phyloP scores from a whole-genome alignment of 1,284 basidiomycete species.

The Sporisorium reilianum region DNA sequence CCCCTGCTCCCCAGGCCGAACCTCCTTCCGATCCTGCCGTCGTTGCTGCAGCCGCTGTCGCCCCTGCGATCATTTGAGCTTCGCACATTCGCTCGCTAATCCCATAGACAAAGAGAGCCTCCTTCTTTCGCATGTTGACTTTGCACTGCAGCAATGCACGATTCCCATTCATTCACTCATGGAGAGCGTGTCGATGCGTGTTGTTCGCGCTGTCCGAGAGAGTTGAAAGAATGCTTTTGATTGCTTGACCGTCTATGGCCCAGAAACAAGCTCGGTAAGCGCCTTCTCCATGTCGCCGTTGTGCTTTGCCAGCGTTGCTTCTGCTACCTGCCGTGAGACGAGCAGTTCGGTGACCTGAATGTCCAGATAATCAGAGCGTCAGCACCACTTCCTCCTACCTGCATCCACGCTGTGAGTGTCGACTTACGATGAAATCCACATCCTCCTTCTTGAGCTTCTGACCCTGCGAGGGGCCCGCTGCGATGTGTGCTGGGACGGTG shows the following conservation, averaged over 20 bases:
- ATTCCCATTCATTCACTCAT: too few species aligned
- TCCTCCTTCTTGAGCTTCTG: conserved; percentile 62
- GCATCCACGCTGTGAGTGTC: neutral
- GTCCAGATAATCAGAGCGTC: neutral
- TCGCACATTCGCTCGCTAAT: neutral
- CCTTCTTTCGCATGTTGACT: too few species aligned
- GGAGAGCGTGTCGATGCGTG: neutral
- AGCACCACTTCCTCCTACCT: neutral
- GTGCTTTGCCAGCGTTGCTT: conserved; percentile 48
- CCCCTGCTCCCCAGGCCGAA: too few species aligned
- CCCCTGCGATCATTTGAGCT: neutral
- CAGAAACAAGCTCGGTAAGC: conserved; percentile 32
- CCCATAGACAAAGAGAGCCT: too few species aligned
- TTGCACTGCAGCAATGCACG: too few species aligned
- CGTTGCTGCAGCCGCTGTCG: neutral
- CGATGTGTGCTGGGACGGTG: conserved; percentile 35
- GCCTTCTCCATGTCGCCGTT: conserved; percentile 52
- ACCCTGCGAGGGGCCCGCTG: conserved; percentile 40
- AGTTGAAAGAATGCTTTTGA: neutral
- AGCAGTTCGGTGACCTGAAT: conserved; percentile 41
- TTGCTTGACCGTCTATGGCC: conserved; percentile 11
- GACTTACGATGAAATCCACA: conserved; percentile 58
- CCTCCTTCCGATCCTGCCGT: neutral
- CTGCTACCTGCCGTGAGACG: conserved; percentile 39
- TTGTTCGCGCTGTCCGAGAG: too few species aligned